Conservation (phyloP, 2,329 filamentous ascomycete species). For the Curvularia sp. region DNA sequence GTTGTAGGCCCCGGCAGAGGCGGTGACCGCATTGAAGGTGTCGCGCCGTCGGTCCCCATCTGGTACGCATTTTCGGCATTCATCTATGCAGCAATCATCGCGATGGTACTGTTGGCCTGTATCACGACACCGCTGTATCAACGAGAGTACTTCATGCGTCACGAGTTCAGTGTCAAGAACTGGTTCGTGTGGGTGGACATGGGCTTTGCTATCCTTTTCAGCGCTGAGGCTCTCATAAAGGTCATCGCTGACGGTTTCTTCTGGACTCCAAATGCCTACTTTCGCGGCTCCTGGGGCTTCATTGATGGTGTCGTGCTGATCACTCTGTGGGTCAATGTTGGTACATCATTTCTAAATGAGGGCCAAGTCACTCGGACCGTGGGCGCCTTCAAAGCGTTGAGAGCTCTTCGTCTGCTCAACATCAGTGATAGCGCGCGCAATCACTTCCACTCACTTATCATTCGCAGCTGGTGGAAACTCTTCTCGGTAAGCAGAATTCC, state of each 20-base stretch:
- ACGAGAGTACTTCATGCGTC: slow-evolving; percentile 76
- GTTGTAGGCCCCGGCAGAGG: slow-evolving; percentile 92
- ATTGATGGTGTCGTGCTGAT: slow-evolving; percentile 92
- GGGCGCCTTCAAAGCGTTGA: slow-evolving; percentile 94
- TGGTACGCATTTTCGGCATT: slow-evolving; percentile 96
- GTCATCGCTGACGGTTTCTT: slow-evolving; percentile 94
- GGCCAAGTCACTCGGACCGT: slow-evolving; percentile 87
- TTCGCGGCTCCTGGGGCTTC: slow-evolving; percentile 94
- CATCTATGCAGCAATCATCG: slow-evolving; percentile 91
- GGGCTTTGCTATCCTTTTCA: slow-evolving; percentile 87
- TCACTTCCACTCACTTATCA: slow-evolving; percentile 95
- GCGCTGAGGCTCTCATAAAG: slow-evolving; percentile 86
- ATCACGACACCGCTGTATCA: slow-evolving; percentile 95
- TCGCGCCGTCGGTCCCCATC: slow-evolving; percentile 83
- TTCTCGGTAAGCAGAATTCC: slow-evolving; percentile 67
- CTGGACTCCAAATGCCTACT: slow-evolving; percentile 97
- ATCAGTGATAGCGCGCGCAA: slow-evolving; percentile 95
- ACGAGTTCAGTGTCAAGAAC: slow-evolving; percentile 69
- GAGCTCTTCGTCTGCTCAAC: slow-evolving; percentile 89
- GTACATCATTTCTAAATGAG: slow-evolving; percentile 80
- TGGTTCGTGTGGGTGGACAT: slow-evolving; percentile 98
- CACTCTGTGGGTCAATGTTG: slow-evolving; percentile 94
- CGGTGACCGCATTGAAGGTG: slow-evolving; percentile 83
- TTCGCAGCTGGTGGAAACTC: slow-evolving; percentile 93
- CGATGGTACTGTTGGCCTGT: slow-evolving; percentile 97